phyloP scores from a whole-genome alignment of 768 basidiomycete genomes.

The Lentinus brumalis region DNA sequence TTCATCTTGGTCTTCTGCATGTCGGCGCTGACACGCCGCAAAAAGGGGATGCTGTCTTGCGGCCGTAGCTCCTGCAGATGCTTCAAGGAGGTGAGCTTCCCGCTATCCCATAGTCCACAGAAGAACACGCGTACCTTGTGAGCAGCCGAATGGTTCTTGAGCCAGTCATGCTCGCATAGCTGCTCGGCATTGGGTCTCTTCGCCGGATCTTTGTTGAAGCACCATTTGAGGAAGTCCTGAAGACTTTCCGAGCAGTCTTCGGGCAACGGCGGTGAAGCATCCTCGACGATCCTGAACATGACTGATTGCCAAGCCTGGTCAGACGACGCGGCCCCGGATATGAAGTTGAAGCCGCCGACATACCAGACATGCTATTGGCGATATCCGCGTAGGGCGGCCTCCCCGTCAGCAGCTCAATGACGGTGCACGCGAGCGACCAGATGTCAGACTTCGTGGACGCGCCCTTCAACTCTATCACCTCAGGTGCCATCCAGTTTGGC shows the following conservation, averaged over 20 bases:
- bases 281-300: slow-evolving; percentile 98
- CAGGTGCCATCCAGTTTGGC: slow-evolving; percentile 99
- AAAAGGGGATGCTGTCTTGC: slow-evolving; percentile 94
- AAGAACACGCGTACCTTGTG: slow-evolving; percentile 55
- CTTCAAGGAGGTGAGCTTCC: slow-evolving; percentile 3
- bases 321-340: neutral
- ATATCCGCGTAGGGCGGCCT: slow-evolving; percentile 91
- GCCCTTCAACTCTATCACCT: slow-evolving; percentile 94
- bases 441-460: slow-evolving; percentile 93
- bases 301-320: slow-evolving; percentile 45
- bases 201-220: slow-evolving; percentile 87
- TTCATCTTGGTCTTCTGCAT: slow-evolving; percentile 67
- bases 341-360: neutral
- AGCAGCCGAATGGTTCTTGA: slow-evolving; percentile 77
- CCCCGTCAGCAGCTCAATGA: slow-evolving; percentile 92
- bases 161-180: slow-evolving; percentile 91
- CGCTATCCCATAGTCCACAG: neutral
- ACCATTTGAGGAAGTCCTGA: slow-evolving; percentile 77
- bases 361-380: slow-evolving; percentile 87
- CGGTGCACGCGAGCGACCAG: slow-evolving; percentile 94
- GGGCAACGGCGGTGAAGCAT: slow-evolving; percentile 85
- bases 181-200: slow-evolving; percentile 81
- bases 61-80: slow-evolving; percentile 70
- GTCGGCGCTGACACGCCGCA: slow-evolving; percentile 88
- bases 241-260: slow-evolving; percentile 76